These are phyloP conservation scores for Apiotrichum mycotoxinovorans DNA, from an alignment of 1,284 basidiomycete genomes.

Conservation along the genomic window DNA sequence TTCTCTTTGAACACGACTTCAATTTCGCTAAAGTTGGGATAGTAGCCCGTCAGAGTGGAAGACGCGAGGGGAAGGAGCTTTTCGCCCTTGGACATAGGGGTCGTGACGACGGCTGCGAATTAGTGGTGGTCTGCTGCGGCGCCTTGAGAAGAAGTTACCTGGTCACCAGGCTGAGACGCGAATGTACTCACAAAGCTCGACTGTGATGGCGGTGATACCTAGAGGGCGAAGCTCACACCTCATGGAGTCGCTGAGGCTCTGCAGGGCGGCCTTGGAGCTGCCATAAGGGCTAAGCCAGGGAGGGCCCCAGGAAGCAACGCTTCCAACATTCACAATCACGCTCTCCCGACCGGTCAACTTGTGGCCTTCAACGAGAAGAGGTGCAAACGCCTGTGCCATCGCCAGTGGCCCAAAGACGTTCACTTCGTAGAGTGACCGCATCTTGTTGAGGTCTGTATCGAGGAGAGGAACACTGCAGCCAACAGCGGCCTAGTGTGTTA, in stretches of 20 bases:
- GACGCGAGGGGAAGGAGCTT: neutral
- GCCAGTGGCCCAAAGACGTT: conserved; percentile 24
- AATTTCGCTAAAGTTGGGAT: neutral
- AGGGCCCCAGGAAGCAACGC: conserved; percentile 5
- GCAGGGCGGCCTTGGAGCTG: conserved; percentile 13
- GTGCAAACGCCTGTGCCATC: conserved; percentile 20
- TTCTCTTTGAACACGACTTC: neutral
- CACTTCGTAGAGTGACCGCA: conserved; percentile 21
- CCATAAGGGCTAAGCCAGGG: conserved; percentile 21
- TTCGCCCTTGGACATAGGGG: neutral
- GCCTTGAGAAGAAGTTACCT: no score
- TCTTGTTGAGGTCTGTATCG: conserved; percentile 5
- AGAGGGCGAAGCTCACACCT: conserved; percentile 17
- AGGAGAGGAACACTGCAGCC: conserved; percentile 3
- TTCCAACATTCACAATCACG: conserved; percentile 26
- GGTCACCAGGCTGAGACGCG: no score
- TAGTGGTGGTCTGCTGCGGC: neutral
- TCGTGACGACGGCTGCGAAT: neutral
- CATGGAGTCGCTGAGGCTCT: conserved; percentile 13
- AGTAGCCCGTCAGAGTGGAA: neutral
- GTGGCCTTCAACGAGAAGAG: conserved; percentile 3
- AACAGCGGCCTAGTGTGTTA: conserved; percentile 3
- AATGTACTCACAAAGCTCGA: conserved; percentile 2
- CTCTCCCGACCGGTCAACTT: neutral
- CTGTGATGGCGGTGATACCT: conserved; percentile 3